Evolutionary conservation across 2,329 filamentous ascomycete species (phyloP).

Genomic region (Neophaeococcomyces mojaviensis): DNA sequence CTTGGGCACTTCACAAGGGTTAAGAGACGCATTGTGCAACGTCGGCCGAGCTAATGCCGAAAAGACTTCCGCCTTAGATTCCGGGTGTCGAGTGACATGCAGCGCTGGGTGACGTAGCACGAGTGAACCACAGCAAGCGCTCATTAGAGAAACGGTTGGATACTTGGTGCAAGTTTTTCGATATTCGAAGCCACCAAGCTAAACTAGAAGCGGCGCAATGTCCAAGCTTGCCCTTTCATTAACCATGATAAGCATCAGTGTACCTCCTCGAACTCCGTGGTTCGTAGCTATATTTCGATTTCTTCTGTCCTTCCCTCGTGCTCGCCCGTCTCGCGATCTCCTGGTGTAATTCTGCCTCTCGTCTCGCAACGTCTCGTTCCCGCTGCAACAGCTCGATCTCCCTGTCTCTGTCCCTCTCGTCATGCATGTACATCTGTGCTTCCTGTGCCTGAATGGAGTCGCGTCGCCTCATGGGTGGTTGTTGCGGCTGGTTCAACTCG

Average conservation of each 20-base stretch:
- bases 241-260: constrained; percentile 2
- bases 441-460: background rate
- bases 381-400: constrained; percentile 5
- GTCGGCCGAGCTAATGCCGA: no score
- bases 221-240: no score
- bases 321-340: constrained; percentile 4
- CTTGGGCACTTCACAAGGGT: no score
- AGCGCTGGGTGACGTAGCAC: no score
- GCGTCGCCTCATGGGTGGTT: background rate
- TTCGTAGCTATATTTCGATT: constrained; percentile 3
- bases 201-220: no score
- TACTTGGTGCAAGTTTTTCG: no score
- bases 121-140: no score
- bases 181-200: no score
- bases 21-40: no score
- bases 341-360: constrained; percentile 6
- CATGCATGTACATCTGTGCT: constrained; percentile 5
- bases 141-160: no score
- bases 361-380: constrained; percentile 1
- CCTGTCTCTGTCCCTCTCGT: background rate
- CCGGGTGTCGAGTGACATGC: no score
- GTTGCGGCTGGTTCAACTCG: background rate
- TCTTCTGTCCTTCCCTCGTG: background rate
- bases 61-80: no score
- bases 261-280: constrained; percentile 3